Conservation (phyloP, 768 basidiomycete genomes). For the Mycena chlorophos region DNA sequence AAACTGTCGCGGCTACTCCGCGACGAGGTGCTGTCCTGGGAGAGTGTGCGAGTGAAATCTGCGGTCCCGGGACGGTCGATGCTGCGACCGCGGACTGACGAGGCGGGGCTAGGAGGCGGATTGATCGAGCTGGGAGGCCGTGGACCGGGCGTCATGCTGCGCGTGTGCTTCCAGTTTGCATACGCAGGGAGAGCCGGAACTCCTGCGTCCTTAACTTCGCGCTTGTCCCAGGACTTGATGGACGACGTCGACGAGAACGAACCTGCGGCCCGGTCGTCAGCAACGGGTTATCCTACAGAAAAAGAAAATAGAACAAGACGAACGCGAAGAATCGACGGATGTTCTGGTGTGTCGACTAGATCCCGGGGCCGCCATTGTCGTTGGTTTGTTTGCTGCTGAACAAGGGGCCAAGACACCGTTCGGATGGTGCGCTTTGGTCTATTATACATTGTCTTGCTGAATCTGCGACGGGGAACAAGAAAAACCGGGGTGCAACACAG, state of each 20-base stretch:
- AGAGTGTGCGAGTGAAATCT: no score
- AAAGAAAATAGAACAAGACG: not conserved
- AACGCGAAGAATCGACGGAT: slow-evolving; percentile 1
- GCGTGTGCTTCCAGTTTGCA: no score
- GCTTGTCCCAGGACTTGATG: not conserved
- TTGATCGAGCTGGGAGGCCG: no score
- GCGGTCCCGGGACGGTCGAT: no score
- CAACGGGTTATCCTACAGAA: not conserved
- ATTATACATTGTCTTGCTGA: slow-evolving; percentile 22
- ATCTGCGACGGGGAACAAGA: slow-evolving; percentile 13
- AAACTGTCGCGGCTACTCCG: no score
- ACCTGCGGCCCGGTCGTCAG: not conserved
- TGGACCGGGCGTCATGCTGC: no score
- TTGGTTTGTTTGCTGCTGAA: slow-evolving; percentile 5
- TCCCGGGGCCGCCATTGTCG: slow-evolving; percentile 17
- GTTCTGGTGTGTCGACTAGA: slow-evolving; percentile 19
- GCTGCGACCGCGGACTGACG: no score
- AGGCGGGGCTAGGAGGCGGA: no score
- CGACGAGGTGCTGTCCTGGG: no score
- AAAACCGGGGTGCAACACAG: not conserved
- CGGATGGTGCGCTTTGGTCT: slow-evolving; percentile 7
- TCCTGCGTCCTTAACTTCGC: no score
- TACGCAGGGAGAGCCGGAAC: no score
- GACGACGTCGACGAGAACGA: not conserved
- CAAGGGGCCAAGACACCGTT: slow-evolving; percentile 14